A percentile compares a stretch with the other conserved stretches of the same genome.
phyloP scores from a whole-genome alignment of 139 green algal genomes.

The Chlamydomonas urium region DNA sequence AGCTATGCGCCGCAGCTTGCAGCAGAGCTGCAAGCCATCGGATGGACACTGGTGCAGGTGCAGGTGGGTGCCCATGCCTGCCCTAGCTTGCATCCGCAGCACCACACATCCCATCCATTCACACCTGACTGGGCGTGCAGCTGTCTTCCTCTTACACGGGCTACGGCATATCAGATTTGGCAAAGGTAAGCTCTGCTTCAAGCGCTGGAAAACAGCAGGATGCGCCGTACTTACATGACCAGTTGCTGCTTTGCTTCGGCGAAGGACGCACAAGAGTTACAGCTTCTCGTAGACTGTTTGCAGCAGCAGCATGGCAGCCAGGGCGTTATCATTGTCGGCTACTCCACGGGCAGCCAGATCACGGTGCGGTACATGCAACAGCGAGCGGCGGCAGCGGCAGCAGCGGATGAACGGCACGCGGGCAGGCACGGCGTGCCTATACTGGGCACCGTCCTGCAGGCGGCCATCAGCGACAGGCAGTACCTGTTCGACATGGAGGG shows the following conservation, averaged over 20 bases:
- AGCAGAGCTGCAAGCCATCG: background rate
- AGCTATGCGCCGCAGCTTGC: background rate
- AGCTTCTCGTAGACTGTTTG: background rate
- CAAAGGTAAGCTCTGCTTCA: too few relatives aligned
- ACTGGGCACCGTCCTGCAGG: background rate
- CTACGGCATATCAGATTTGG: background rate
- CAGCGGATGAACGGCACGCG: background rate
- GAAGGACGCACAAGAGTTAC: background rate
- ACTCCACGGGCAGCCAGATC: conserved; percentile 2
- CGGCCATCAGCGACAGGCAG: background rate
- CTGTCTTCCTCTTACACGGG: conserved; percentile 1
- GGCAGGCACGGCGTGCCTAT: background rate
- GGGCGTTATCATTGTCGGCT: background rate
- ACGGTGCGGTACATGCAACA: conserved; percentile 5
- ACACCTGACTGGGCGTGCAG: too few relatives aligned
- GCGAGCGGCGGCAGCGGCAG: background rate
- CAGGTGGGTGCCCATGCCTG: background rate
- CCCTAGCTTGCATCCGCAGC: too few relatives aligned
- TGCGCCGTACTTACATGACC: too few relatives aligned
- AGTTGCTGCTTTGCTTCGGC: too few relatives aligned
- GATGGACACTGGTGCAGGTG: background rate
- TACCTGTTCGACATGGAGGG: background rate
- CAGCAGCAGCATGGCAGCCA: background rate
- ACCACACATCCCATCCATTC: too few relatives aligned
- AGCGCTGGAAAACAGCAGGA: too few relatives aligned